Conservation (phyloP, 192 early-diverging fungal species). For the Mortierella antarctica region DNA sequence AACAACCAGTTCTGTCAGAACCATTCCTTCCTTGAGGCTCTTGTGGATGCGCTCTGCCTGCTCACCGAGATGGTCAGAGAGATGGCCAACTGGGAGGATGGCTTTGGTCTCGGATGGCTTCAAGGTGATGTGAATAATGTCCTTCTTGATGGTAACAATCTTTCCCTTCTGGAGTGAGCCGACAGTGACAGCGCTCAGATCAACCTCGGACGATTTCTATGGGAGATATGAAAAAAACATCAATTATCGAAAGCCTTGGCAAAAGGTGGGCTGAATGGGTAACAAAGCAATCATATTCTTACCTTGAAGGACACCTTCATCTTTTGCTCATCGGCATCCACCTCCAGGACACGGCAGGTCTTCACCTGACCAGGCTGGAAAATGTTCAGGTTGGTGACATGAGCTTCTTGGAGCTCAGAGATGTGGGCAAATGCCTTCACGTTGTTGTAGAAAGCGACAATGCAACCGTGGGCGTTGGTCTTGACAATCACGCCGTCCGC, state of each 20-base stretch:
- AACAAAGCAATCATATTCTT: not conserved
- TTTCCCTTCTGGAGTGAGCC: constrained; percentile 62
- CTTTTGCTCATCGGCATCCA: constrained; percentile 67
- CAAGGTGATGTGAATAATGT: constrained; percentile 65
- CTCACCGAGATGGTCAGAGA: constrained; percentile 72
- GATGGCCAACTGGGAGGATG: constrained; percentile 64
- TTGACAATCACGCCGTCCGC: constrained; percentile 72
- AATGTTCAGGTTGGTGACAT: constrained; percentile 59
- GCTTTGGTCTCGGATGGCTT: constrained; percentile 68
- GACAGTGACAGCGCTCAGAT: constrained; percentile 42
- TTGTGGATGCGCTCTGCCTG: constrained; percentile 54
- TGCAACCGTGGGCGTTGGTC: constrained; percentile 71
- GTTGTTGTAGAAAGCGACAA: constrained; percentile 85
- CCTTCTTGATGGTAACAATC: constrained; percentile 63
- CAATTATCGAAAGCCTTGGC: not conserved
- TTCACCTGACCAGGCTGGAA: constrained; percentile 77
- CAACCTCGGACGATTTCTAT: constrained; percentile 54
- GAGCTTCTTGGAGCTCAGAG: constrained; percentile 63
- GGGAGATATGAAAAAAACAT: not conserved
- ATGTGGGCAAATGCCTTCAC: constrained; percentile 77
- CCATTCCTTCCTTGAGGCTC: constrained; percentile 52
- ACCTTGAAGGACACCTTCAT: constrained; percentile 60
- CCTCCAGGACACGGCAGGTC: constrained; percentile 78
- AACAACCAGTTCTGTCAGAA: constrained; percentile 69
- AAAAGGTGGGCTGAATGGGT: not conserved